Conservation (phyloP, 768 basidiomycete genomes). For the Lactarius psammicola region DNA sequence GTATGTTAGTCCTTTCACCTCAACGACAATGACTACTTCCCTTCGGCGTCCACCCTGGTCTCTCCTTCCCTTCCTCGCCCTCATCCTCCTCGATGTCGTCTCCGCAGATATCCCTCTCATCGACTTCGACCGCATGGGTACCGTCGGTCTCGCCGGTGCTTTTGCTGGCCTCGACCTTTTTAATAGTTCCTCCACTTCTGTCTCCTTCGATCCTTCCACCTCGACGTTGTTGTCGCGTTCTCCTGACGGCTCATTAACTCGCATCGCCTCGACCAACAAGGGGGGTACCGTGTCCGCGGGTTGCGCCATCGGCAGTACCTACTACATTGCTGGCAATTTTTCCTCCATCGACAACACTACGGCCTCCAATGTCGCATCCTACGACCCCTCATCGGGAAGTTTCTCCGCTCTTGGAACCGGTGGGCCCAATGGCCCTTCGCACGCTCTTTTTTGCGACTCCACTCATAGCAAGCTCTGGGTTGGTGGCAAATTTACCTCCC, state of each 20-base stretch:
- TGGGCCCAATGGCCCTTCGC: slow-evolving; percentile 75
- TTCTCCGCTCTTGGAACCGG: slow-evolving; percentile 63
- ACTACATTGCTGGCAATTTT: slow-evolving; percentile 87
- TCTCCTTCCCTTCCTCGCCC: slow-evolving; percentile 31
- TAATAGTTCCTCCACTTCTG: slow-evolving; percentile 50
- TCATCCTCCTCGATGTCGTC: slow-evolving; percentile 34
- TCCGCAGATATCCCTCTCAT: slow-evolving; percentile 40
- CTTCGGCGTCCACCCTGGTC: slow-evolving; percentile 28
- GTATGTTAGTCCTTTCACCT: slow-evolving; percentile 15
- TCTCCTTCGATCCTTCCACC: slow-evolving; percentile 65
- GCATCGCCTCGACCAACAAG: slow-evolving; percentile 71
- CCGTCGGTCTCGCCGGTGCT: slow-evolving; percentile 81
- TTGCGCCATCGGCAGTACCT: slow-evolving; percentile 63
- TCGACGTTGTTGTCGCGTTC: slow-evolving; percentile 70
- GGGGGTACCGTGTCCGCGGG: slow-evolving; percentile 77
- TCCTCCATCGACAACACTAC: slow-evolving; percentile 59
- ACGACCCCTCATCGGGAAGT: slow-evolving; percentile 53
- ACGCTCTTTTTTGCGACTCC: slow-evolving; percentile 74
- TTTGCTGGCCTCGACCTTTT: slow-evolving; percentile 86
- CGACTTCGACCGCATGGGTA: slow-evolving; percentile 85
- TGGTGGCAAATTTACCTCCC: slow-evolving; percentile 72
- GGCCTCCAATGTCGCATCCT: slow-evolving; percentile 74
- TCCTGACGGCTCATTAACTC: slow-evolving; percentile 61
- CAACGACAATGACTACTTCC: slow-evolving; percentile 13
- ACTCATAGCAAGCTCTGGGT: slow-evolving; percentile 68